Conservation (phyloP, 495 filamentous ascomycete species). For the Talaromyces proteolyticus region DNA sequence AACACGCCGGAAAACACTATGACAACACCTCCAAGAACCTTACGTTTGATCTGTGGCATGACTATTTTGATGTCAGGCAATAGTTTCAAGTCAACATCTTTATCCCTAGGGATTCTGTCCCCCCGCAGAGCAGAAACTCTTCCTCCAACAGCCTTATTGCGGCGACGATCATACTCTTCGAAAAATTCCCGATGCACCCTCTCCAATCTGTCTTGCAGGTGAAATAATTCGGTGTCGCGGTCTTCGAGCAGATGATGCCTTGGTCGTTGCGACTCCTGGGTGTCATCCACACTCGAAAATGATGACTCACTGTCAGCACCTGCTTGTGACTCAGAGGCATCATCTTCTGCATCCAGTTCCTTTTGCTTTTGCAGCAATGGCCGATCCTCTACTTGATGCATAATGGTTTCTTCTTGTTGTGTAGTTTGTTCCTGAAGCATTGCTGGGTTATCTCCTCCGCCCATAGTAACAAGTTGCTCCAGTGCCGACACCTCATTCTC, state of each 20-base stretch:
- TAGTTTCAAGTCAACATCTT: constrained; percentile 54
- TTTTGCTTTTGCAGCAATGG: constrained; percentile 86
- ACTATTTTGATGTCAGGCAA: constrained; percentile 83
- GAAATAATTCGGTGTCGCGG: constrained; percentile 72
- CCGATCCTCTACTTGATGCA: constrained; percentile 82
- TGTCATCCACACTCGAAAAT: constrained; percentile 32
- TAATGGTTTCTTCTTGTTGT: constrained; percentile 77
- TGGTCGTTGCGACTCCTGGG: constrained; percentile 36
- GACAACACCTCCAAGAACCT: constrained; percentile 60
- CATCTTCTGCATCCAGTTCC: constrained; percentile 77
- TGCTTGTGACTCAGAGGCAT: constrained; percentile 42
- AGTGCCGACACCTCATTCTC: constrained; percentile 48
- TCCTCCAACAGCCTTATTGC: constrained; percentile 45
- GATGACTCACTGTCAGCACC: constrained; percentile 42
- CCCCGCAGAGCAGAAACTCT: constrained; percentile 54
- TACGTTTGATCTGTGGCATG: constrained; percentile 70
- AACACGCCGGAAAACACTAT: constrained; percentile 88
- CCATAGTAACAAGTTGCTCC: constrained; percentile 73
- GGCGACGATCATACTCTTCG: constrained; percentile 62
- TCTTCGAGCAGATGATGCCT: constrained; percentile 80
- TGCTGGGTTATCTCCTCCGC: constrained; percentile 63
- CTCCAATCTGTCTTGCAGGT: constrained; percentile 66
- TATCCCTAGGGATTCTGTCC: constrained; percentile 43
- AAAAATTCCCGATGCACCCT: constrained; percentile 76
- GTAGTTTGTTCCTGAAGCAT: constrained; percentile 67